Evolutionary conservation across 768 basidiomycete genomes (phyloP).

Genomic region (Amanita rubescens): DNA sequence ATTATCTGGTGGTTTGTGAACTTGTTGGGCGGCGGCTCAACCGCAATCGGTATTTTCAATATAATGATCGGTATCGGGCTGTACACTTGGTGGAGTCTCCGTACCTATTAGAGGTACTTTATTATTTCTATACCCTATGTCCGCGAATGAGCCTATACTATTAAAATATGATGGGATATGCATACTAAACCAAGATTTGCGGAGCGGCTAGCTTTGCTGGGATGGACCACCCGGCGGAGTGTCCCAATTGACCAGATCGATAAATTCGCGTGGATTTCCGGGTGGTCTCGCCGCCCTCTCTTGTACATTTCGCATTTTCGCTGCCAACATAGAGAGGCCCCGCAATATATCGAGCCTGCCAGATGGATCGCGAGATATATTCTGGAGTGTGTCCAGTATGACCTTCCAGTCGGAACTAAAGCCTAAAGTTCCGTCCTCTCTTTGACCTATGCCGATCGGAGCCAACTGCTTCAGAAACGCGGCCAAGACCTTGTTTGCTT

Average conservation of each 20-base stretch:
- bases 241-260: background rate
- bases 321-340: background rate
- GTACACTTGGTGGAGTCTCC: constrained; percentile 52
- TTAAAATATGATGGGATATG: background rate
- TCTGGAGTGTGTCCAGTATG: background rate
- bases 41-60: constrained; percentile 63
- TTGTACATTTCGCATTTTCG: background rate
- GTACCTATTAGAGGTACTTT: constrained; percentile 7
- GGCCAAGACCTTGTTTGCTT: background rate
- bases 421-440: background rate
- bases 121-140: no score
- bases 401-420: constrained; percentile 2
- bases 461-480: background rate
- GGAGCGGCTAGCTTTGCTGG: background rate
- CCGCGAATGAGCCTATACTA: no score
- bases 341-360: background rate
- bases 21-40: constrained; percentile 70
- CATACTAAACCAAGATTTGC: background rate
- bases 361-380: background rate
- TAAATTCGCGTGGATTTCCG: no score
- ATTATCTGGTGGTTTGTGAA: constrained; percentile 72
- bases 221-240: background rate
- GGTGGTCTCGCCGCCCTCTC: background rate
- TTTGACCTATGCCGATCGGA: constrained; percentile 1
- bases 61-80: constrained; percentile 59